Base-by-base conservation (phyloP, 2,329 filamentous ascomycete species). In the Fusarium decemcellulare region DNA sequence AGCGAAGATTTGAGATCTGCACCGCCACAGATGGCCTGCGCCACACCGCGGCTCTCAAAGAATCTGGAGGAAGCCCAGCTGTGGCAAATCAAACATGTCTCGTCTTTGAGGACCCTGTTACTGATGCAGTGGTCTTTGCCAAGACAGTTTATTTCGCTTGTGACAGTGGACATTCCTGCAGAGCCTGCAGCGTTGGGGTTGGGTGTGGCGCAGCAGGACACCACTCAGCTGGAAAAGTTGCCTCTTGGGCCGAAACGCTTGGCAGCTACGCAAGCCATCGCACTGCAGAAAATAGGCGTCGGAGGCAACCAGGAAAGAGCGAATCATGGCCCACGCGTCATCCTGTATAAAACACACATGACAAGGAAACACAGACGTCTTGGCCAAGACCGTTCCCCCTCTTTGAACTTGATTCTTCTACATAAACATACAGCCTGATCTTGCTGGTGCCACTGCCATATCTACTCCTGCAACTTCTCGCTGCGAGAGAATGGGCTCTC, bases 401-500 rank as follows among this genome's bases (percentile, higher is more conserved):
- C 42, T 55, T 23, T 55, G 47, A 42, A 47, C 43, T 64, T 23
- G 30, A 48, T 42, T 48, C 32, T 30, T 51, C 48, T 36, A 50
- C 61, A 34, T 50, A 44, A 53, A 59, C 32, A 29, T 18, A 37
- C 34, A 53, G 34, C 62, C 29, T 43, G 37, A 39, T 29, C 27
- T 27, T 52, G 54, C 40, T 56, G 34, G 44, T 34, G 27, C 32
- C 12, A 34, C 39, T 58, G 44, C 34, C 32, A n/a, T 15, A 40
- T 23, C 27, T 23, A 40, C 18, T 23, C 16, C 48, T 32, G 47
- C 36, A 43, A 57, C 51, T 50, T 39, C 61, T 58, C 55, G 32
- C n/a, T 55, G 56, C 61, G 55, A 71, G 67, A 74, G 72, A 65
- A 74, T 74, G 72, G 72, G 72, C 70, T 74, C 72, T 59, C 70